These are phyloP conservation scores for Scheffersomyces lignicola DNA, from an alignment of 1,139 yeast genomes.

Conservation along the genomic window DNA sequence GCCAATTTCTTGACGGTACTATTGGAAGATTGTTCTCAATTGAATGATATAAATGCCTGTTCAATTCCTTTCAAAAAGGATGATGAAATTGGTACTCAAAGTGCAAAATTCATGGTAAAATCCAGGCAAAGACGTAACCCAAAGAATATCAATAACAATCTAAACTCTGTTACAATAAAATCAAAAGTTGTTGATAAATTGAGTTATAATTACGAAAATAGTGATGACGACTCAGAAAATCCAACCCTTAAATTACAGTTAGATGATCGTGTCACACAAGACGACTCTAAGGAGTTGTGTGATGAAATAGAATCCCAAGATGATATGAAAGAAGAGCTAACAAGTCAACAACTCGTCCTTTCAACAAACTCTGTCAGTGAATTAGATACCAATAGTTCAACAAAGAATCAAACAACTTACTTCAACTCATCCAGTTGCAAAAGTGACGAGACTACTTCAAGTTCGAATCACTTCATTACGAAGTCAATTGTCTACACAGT, in stretches of 20 bases:
- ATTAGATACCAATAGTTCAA: too few species aligned
- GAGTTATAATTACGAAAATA: background rate
- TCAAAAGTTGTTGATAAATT: constrained; percentile 7
- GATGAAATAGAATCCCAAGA: too few species aligned
- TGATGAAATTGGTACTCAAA: constrained; percentile 15
- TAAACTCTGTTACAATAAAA: constrained; percentile 8
- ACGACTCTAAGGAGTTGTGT: too few species aligned
- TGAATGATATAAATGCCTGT: constrained; percentile 53
- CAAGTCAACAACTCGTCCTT: too few species aligned
- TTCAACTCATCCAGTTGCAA: background rate
- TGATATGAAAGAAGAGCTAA: too few species aligned
- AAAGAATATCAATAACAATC: background rate
- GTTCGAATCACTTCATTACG: background rate
- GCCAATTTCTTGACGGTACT: constrained; percentile 48
- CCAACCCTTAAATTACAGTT: background rate
- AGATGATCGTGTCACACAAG: constrained; percentile 3
- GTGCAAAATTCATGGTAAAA: constrained; percentile 1
- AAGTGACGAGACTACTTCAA: background rate
- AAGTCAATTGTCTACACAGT: background rate
- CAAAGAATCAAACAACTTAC: background rate
- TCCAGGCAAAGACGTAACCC: constrained; percentile 3
- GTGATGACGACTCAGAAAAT: constrained; percentile 5
- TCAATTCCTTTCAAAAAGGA: constrained; percentile 48
- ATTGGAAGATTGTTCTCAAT: constrained; percentile 43
- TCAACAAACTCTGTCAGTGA: too few species aligned